These are phyloP conservation scores for Sclerotinia borealis DNA, from an alignment of 2,329 filamentous ascomycete species.

Conservation along the genomic window DNA sequence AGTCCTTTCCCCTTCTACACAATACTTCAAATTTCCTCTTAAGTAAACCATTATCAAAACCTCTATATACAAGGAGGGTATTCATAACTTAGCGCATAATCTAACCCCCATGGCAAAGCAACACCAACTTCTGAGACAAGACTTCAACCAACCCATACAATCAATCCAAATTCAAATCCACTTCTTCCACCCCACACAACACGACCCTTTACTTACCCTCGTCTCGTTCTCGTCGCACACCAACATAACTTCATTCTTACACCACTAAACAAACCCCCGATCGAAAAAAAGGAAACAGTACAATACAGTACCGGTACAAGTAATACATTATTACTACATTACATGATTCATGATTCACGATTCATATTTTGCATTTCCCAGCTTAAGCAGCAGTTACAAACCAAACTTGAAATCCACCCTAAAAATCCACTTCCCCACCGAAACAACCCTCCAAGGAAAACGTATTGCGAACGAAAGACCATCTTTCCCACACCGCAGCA, in stretches of 20 bases:
- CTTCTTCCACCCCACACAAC: background rate
- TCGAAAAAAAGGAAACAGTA: background rate
- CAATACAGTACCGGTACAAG: too few relatives aligned
- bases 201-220: too few relatives aligned
- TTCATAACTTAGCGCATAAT: slow-evolving; percentile 8
- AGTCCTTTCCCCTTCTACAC: background rate
- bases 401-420: background rate
- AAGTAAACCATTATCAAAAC: too few relatives aligned
- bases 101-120: background rate
- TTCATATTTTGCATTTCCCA: background rate
- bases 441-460: slow-evolving; percentile 1
- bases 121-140: slow-evolving; percentile 11
- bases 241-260: background rate
- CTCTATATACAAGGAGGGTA: too few relatives aligned
- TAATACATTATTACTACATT: too few relatives aligned
- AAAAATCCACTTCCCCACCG: slow-evolving; percentile 3
- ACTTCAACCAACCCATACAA: slow-evolving; percentile 7
- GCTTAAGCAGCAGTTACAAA: background rate
- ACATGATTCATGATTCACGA: background rate
- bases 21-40: too few relatives aligned
- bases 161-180: background rate
- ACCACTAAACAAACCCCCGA: background rate
- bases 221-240: too few relatives aligned
- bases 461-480: slow-evolving; percentile 4
- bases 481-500: slow-evolving; percentile 5